Evolutionary conservation across 2,329 filamentous ascomycete genomes (phyloP), one percentile per base, ranked within the genome.

Genomic region (Ophiostoma populinum): DNA sequence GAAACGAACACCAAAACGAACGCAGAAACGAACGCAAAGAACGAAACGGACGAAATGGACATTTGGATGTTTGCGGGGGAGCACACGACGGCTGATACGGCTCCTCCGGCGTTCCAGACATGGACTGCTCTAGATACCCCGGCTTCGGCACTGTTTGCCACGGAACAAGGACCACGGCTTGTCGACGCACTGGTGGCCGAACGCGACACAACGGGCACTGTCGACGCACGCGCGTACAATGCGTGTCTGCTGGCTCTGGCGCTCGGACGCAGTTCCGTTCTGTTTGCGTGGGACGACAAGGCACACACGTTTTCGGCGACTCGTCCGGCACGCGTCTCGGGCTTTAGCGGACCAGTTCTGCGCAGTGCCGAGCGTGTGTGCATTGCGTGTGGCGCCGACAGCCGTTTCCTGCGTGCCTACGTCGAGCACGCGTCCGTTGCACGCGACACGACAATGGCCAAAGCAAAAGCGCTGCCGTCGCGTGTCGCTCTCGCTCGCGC

Each of bases 181-280:
- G 80, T 81, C 40, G 78, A 87, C 55, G 69, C 75, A 6, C 59
- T 73, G 3, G 45, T 79, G 4, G 46, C 49, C 42, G 52, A 55
- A n/a, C 12, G 2, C 17, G 25, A 6, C 7, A 9, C 34, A 9
- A 17, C 13, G 6, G 50, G 57, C 10, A 48, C 67, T 9, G 51
- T 75, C 3, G 58, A 69, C 32, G 51, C 58, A 2, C 57, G 52
- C 15, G 49, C 57, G 5, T 76, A 71, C 46, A 53, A 61, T 33
- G 52, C 61, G 13, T 75, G 73, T 9, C 56, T 87, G 1, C 59
- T 78, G 41, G 67, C 72, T 10, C 57, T 87, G 1, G 70, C 72
- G 0, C 63, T 85, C 6, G 81, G 80, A 1, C 65, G 79, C 32
- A 75, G 73, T 25, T 86, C 80, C 0, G 61, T 78, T 2, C 65